Evolutionary conservation across 148 eudicot genomes (phyloP).

Genomic region (Rhododendron williamsianum): DNA sequence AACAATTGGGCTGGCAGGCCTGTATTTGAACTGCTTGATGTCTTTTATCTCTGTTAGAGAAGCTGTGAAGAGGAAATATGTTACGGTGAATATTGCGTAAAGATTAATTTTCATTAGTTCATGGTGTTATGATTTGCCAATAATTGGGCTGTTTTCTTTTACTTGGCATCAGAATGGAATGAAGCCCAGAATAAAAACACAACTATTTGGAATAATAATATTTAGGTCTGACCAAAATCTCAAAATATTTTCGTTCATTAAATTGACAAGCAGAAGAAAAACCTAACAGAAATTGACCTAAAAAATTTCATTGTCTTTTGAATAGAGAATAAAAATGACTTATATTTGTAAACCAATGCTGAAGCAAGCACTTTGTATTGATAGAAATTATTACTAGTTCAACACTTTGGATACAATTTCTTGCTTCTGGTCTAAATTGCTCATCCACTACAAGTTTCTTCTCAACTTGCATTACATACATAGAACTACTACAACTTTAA

Average conservation of each 20-base stretch:
- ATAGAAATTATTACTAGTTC: neutral
- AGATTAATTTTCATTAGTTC: neutral
- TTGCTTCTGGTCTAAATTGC: neutral
- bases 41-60: neutral
- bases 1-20: neutral
- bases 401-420: neutral
- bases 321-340: neutral
- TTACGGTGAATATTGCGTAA: neutral
- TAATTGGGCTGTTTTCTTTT: neutral
- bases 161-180: neutral
- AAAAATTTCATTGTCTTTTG: neutral
- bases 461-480: neutral
- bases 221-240: neutral
- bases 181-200: neutral
- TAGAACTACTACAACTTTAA: neutral
- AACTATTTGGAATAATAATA: neutral
- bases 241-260: neutral
- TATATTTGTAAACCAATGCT: neutral
- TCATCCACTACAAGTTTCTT: neutral
- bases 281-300: neutral
- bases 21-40: neutral
- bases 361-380: neutral
- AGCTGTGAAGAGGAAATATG: neutral
- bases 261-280: neutral
- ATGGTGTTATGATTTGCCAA: neutral